Evolutionary conservation across 2,329 filamentous ascomycete species (phyloP).

Genomic region (Fusarium sp.): DNA sequence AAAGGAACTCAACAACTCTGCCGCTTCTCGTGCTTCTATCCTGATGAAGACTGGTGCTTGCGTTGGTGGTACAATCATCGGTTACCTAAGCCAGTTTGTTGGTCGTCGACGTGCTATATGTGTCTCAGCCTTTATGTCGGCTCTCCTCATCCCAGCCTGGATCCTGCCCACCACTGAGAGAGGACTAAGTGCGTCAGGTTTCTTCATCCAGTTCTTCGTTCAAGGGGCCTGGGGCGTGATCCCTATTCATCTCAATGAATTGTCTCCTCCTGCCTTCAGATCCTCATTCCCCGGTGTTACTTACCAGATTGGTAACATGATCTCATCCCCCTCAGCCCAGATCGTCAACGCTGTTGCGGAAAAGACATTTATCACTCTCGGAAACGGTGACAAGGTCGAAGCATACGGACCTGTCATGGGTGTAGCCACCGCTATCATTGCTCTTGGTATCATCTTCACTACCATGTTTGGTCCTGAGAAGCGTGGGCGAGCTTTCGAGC

Average conservation of each 20-base stretch:
- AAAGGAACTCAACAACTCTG: constrained; percentile 74
- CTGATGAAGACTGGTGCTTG: constrained; percentile 84
- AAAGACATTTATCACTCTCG: constrained; percentile 65
- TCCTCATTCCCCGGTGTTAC: constrained; percentile 78
- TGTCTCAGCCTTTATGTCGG: constrained; percentile 69
- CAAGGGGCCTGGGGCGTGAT: constrained; percentile 76
- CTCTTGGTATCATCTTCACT: constrained; percentile 74
- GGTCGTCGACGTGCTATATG: constrained; percentile 79
- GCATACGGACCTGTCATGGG: constrained; percentile 83
- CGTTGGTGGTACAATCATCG: constrained; percentile 78
- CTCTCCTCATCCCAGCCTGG: constrained; percentile 75
- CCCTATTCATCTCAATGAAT: constrained; percentile 79
- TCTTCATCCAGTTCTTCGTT: constrained; percentile 77
- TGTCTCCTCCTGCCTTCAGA: constrained; percentile 76
- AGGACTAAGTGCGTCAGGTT: constrained; percentile 71
- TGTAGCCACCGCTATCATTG: constrained; percentile 81
- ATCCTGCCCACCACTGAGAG: constrained; percentile 72
- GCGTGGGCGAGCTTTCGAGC: constrained; percentile 76
- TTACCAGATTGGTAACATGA: constrained; percentile 82
- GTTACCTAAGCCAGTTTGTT: constrained; percentile 80
- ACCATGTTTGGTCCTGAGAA: constrained; percentile 80
- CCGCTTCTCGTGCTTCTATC: constrained; percentile 80
- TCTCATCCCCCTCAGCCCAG: constrained; percentile 77
- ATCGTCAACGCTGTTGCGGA: constrained; percentile 83
- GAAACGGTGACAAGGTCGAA: constrained; percentile 68